Evolutionary conservation across 352 stramenopile species (phyloP).

Genomic region (Phytophthora citricola): DNA sequence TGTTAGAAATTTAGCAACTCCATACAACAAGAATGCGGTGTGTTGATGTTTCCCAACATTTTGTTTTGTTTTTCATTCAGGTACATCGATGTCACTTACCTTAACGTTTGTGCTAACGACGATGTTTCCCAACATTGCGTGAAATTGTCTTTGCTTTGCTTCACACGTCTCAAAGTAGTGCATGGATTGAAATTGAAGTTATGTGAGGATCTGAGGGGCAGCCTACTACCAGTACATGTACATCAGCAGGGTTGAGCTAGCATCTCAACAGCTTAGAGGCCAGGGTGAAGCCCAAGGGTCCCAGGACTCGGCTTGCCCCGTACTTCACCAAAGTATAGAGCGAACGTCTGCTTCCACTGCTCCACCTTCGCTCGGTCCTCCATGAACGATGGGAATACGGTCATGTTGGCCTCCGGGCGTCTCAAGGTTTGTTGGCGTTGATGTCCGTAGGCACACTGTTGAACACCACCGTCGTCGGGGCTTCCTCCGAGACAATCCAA

Average conservation of each 20-base stretch:
- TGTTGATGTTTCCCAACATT: background rate
- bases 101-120: too few species aligned
- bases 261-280: too few species aligned
- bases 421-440: constrained; percentile 35
- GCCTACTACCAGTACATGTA: too few species aligned
- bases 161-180: background rate
- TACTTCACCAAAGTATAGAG: constrained; percentile 64
- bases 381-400: constrained; percentile 53
- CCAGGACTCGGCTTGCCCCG: constrained; percentile 48
- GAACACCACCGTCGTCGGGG: constrained; percentile 34
- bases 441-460: constrained; percentile 51
- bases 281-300: too few species aligned
- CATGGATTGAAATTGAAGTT: background rate
- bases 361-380: constrained; percentile 54
- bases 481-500: constrained; percentile 25
- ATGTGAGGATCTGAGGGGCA: too few species aligned
- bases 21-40: background rate
- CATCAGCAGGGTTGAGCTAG: too few species aligned
- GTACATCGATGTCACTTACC: too few species aligned
- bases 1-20: background rate
- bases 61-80: too few species aligned
- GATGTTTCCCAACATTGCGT: background rate
- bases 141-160: background rate
- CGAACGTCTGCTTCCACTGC: constrained; percentile 50
- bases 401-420: constrained; percentile 42